These are phyloP conservation scores for Pseudogymnoascus sp. DNA, from an alignment of 2,329 filamentous ascomycete genomes.

Conservation along the genomic window DNA sequence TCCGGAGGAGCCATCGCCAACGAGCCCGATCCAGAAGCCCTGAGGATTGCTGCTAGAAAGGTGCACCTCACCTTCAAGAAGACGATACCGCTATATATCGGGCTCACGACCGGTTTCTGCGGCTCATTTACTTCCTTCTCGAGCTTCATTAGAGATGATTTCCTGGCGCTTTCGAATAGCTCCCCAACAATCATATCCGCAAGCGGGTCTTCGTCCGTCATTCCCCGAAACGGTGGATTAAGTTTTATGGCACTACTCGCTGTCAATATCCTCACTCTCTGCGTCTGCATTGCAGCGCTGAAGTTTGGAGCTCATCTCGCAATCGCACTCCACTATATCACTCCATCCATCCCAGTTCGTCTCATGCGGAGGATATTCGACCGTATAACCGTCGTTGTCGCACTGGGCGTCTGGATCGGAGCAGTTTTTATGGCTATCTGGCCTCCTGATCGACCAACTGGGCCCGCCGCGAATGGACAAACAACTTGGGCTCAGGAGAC, in stretches of 20 bases:
- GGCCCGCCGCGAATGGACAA: not conserved
- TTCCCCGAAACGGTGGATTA: constrained; percentile 62
- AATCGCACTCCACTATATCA: constrained; percentile 48
- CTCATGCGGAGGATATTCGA: constrained; percentile 58
- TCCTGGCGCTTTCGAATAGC: constrained; percentile 72
- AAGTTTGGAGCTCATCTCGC: constrained; percentile 71
- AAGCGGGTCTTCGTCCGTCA: constrained; percentile 25
- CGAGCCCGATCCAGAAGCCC: constrained; percentile 13
- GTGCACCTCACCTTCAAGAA: constrained; percentile 64
- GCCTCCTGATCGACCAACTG: constrained; percentile 51
- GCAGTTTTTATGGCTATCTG: constrained; percentile 65
- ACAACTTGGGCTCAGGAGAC: constrained; percentile 32
- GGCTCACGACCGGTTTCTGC: constrained; percentile 78
- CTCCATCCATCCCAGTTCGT: constrained; percentile 52
- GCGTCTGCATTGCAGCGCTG: constrained; percentile 62
- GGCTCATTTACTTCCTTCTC: constrained; percentile 89
- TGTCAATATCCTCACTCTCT: constrained; percentile 64
- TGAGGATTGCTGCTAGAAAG: constrained; percentile 41
- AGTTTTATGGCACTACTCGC: constrained; percentile 76
- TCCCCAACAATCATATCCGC: constrained; percentile 39
- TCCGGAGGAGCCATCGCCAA: constrained; percentile 11
- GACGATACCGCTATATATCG: constrained; percentile 81
- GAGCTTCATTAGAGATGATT: constrained; percentile 71
- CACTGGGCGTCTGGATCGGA: constrained; percentile 69
- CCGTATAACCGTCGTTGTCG: constrained; percentile 55